Evolutionary conservation across 2,329 filamentous ascomycete genomes (phyloP).

Genomic region (Fusarium verticillioides): DNA sequence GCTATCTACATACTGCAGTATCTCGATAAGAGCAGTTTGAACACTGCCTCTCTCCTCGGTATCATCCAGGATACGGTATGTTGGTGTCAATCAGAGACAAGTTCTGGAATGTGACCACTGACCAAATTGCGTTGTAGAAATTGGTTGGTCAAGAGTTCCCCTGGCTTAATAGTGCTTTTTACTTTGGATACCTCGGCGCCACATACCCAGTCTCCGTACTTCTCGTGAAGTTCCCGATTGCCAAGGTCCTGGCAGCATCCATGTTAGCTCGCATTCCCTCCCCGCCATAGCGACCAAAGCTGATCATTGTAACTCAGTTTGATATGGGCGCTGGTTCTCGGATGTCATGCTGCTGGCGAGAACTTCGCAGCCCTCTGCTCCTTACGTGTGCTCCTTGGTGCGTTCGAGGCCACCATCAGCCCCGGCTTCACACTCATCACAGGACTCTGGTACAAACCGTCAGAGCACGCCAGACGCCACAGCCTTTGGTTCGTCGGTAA

Average conservation of each 20-base stretch:
- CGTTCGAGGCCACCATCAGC: not conserved
- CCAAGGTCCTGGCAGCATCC: not conserved
- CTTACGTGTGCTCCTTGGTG: not conserved
- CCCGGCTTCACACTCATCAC: not conserved
- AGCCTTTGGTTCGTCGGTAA: not conserved
- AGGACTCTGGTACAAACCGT: not conserved
- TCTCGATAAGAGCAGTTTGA: not conserved
- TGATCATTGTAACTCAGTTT: accelerated
- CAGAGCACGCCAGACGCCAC: not conserved
- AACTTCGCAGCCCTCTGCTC: not conserved
- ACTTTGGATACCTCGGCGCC: not conserved
- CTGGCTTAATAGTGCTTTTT: not conserved
- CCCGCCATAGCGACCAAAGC: accelerated
- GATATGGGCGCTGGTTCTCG: not conserved
- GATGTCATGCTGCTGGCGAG: not conserved
- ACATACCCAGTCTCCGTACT: not conserved
- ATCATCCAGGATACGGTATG: not conserved
- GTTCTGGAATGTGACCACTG: accelerated
- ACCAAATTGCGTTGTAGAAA: not conserved
- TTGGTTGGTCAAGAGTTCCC: not conserved
- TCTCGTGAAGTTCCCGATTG: not conserved
- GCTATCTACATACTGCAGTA: not conserved
- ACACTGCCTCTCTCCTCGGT: not conserved
- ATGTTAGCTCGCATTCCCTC: not conserved
- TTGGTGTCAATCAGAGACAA: accelerated